Conservation (phyloP, 2,329 filamentous ascomycete species). For the Neoascochyta sp. region DNA sequence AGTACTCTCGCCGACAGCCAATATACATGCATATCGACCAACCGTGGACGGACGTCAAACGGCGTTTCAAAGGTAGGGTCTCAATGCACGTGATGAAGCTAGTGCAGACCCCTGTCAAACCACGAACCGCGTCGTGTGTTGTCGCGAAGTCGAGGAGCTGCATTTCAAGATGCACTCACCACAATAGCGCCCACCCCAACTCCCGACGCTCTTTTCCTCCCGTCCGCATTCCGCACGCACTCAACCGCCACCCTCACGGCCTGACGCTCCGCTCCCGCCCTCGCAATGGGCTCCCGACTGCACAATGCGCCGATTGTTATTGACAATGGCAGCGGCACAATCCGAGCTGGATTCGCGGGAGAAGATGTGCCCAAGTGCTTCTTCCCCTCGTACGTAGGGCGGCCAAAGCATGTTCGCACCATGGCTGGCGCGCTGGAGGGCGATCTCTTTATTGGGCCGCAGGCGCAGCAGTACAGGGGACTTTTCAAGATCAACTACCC, state of each 20-base stretch:
- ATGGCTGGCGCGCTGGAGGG: conserved; percentile 95
- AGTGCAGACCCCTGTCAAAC: conserved; percentile 22
- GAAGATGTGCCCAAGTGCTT: conserved; percentile 95
- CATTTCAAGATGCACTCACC: conserved; percentile 21
- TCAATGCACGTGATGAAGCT: conserved; percentile 24
- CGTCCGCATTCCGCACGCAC: background rate
- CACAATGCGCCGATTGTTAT: conserved; percentile 98
- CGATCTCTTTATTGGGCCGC: conserved; percentile 92
- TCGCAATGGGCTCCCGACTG: conserved; percentile 63
- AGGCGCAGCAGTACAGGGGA: conserved; percentile 84
- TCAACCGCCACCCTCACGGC: too few relatives aligned
- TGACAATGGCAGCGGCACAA: conserved; percentile 97
- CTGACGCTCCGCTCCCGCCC: conserved; percentile 4
- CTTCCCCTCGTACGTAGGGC: conserved; percentile 95
- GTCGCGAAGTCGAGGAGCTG: conserved; percentile 29
- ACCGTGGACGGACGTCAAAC: background rate
- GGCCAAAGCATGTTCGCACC: conserved; percentile 91
- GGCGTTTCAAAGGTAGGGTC: background rate
- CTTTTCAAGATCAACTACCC: conserved; percentile 95
- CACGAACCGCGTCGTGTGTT: conserved; percentile 28
- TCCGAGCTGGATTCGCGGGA: conserved; percentile 92
- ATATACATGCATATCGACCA: too few relatives aligned
- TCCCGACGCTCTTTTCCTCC: background rate
- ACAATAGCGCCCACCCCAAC: conserved; percentile 10
- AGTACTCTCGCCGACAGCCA: too few relatives aligned